Evolutionary conservation across 352 stramenopile genomes (phyloP).

Genomic region (Globisporangium splendens): DNA sequence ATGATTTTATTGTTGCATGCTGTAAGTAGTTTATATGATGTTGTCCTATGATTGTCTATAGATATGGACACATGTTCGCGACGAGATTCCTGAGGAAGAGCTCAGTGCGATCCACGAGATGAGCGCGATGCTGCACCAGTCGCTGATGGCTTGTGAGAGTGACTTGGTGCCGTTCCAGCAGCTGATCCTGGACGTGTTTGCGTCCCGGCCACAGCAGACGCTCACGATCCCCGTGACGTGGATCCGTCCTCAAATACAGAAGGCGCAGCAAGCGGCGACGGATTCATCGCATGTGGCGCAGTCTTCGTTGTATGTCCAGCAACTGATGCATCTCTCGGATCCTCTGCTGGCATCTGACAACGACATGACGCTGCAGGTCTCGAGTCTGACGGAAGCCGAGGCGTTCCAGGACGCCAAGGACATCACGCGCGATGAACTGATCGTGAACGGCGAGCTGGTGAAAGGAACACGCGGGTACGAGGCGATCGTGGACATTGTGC

Average conservation of each 20-base stretch:
- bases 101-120: constrained; percentile 21
- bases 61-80: background rate
- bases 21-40: background rate
- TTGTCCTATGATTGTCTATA: background rate
- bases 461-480: constrained; percentile 57
- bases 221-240: constrained; percentile 45
- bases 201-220: constrained; percentile 22
- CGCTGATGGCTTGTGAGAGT: constrained; percentile 23
- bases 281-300: background rate
- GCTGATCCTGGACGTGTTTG: constrained; percentile 56
- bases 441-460: constrained; percentile 55
- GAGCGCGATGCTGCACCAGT: constrained; percentile 32
- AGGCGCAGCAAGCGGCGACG: background rate
- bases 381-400: constrained; percentile 42
- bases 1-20: too few relatives aligned
- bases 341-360: constrained; percentile 1
- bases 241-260: constrained; percentile 15
- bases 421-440: constrained; percentile 67
- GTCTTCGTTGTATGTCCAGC: constrained; percentile 28
- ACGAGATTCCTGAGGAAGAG: constrained; percentile 2
- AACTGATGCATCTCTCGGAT: constrained; percentile 22
- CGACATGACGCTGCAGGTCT: constrained; percentile 7
- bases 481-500: constrained; percentile 42
- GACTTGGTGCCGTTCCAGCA: constrained; percentile 53
- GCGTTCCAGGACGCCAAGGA: constrained; percentile 81